Base-by-base conservation (phyloP, 2,329 filamentous ascomycete genomes). In the Leptodontidium sp. region DNA sequence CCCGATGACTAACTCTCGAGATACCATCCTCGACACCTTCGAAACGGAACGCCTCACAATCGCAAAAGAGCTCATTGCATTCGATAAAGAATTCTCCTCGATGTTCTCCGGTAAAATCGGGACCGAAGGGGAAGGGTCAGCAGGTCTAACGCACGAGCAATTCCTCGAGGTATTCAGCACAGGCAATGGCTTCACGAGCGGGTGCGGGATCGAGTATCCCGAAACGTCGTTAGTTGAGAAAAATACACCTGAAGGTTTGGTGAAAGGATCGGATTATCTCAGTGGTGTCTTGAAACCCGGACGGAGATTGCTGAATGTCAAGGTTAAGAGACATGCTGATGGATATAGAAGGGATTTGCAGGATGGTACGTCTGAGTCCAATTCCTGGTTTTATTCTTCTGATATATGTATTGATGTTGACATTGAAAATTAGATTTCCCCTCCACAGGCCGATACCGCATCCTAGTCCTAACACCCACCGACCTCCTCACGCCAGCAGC, bases 61-160 rank as follows among this genome's bases (percentile, higher is more conserved):
- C 2, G 91, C 91, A 0, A 82, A 88, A 67, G 85, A 89, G 45
- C 84, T 93, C 1, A 92, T 93, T 70, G 82, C 83, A 3, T 89
- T 90, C 70, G 88, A 90, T 73, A 84, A 85, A 67, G 81, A 81
- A 69, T 86, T 87, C 72, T 85, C 85, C 38, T 85, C 85, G 72
- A 82, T 86, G 76, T 86, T 87, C 73, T 85, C 87, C 4, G 71
- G 71, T 1, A 55, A 71, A n/a, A 85, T 84, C 14, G 89, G 89
- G 40, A 88, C 91, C 70, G 83, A 85, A 47, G 83, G 83, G 47
- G 87, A 21, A 21, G 21, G 21, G 21, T 21, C 86, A 7, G 87
- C 88, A 77, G 92, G 93, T 77, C 84, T 84, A 5, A 26, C 85
- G 81, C 32, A 86, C 86, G 82, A 81, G 84, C 61, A 74, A 43